These are phyloP conservation scores for Colletotrichum nymphaeae DNA, from an alignment of 2,329 filamentous ascomycete species.

Conservation along the genomic window DNA sequence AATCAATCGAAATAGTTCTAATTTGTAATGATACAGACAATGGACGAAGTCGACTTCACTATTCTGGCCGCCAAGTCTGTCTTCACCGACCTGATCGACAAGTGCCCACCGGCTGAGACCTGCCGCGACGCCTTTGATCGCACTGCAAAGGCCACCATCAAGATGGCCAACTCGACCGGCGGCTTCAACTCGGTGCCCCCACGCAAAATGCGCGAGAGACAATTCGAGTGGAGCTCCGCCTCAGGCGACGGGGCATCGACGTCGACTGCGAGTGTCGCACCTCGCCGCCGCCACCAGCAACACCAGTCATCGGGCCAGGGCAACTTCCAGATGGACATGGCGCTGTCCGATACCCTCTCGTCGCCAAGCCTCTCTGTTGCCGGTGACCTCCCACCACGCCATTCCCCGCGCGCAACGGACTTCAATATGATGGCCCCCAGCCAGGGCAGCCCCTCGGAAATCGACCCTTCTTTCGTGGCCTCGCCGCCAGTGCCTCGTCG, in stretches of 20 bases:
- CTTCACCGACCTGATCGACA: constrained; percentile 89
- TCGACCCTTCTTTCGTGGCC: constrained; percentile 58
- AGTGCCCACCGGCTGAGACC: constrained; percentile 93
- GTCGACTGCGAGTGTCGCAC: constrained; percentile 38
- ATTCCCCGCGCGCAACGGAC: constrained; percentile 54
- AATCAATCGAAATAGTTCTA: constrained; percentile 37
- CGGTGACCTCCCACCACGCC: constrained; percentile 50
- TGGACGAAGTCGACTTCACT: constrained; percentile 98
- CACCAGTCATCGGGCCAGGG: constrained; percentile 37
- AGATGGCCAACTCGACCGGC: constrained; percentile 91
- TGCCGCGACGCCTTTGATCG: constrained; percentile 95
- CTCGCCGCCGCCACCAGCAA: constrained; percentile 38
- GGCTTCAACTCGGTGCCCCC: constrained; percentile 70
- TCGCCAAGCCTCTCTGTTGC: constrained; percentile 52
- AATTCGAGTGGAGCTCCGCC: constrained; percentile 44
- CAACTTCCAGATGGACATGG: constrained; percentile 47
- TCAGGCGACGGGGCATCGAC: constrained; percentile 41
- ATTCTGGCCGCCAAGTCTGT: constrained; percentile 94
- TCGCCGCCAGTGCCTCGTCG: constrained; percentile 56
- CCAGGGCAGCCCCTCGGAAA: constrained; percentile 43
- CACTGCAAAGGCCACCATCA: constrained; percentile 94
- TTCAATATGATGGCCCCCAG: constrained; percentile 47
- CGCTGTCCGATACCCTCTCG: constrained; percentile 52
- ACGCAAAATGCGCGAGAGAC: constrained; percentile 30
- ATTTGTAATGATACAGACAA: constrained; percentile 63